These are phyloP conservation scores for Suhomyces xylopsoci DNA, from an alignment of 805 yeast genomes.

Conservation along the genomic window DNA sequence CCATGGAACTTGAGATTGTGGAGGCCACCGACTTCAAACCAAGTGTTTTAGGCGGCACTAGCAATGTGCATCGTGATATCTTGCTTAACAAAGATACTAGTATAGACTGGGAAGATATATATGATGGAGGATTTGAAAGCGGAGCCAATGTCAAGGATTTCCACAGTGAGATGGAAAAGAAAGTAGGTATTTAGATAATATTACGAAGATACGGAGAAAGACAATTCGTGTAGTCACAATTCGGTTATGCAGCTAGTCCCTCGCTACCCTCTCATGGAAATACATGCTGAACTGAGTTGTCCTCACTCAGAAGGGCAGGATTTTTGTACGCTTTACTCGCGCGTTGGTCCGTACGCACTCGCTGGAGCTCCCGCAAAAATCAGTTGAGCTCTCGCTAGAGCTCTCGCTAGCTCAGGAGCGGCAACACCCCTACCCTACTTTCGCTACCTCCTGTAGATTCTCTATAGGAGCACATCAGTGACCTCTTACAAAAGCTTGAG, in stretches of 20 bases:
- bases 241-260: not conserved
- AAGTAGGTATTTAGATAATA: conserved; percentile 31
- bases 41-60: conserved; percentile 52
- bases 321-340: not conserved
- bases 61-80: conserved; percentile 70
- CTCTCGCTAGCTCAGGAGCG: not conserved
- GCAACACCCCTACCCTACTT: not conserved
- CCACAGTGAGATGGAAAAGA: conserved; percentile 72
- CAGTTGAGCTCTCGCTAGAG: not conserved
- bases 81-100: conserved; percentile 71
- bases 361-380: not conserved
- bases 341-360: not conserved
- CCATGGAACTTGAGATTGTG: conserved; percentile 82
- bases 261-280: not conserved
- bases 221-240: not conserved
- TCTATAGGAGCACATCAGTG: not conserved
- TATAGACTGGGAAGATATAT: conserved; percentile 93
- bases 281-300: not conserved
- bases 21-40: conserved; percentile 71
- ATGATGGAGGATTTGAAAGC: conserved; percentile 52
- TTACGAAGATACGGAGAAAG: not conserved
- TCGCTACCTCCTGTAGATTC: not conserved
- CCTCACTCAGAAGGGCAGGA: not conserved
- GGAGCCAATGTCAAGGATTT: conserved; percentile 48
- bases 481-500: no score